Percentiles rank a stretch among this genome's conserved stretches.
These are phyloP conservation scores for Hura crepitans DNA, from an alignment of 441 rosid genomes.

Conservation along the genomic window DNA sequence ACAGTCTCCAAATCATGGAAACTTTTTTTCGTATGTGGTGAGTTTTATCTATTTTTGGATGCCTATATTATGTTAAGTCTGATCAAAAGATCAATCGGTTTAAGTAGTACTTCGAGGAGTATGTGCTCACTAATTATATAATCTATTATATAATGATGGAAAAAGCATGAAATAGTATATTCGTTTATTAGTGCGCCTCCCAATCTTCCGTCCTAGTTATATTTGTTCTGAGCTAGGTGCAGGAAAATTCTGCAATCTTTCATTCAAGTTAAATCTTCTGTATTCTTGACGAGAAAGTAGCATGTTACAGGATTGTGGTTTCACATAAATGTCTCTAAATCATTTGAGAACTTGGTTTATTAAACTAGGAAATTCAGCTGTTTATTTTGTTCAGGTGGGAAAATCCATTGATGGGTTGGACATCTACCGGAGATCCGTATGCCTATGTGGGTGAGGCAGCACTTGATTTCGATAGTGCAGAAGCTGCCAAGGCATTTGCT, in stretches of 20 bases:
- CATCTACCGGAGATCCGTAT: slow-evolving; percentile 90
- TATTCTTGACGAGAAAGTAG: background rate
- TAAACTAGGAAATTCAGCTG: background rate
- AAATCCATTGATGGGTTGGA: slow-evolving; percentile 98
- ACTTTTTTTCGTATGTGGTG: too few species aligned
- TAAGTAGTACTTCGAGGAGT: too few species aligned
- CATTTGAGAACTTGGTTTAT: background rate
- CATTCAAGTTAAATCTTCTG: background rate
- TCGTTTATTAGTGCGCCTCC: too few species aligned
- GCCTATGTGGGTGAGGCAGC: slow-evolving; percentile 88
- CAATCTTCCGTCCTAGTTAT: too few species aligned
- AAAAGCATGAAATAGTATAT: background rate
- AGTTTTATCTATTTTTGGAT: too few species aligned
- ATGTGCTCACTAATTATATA: background rate
- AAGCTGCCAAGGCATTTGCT: slow-evolving; percentile 77
- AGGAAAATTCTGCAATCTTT: background rate
- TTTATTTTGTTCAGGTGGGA: slow-evolving; percentile 61
- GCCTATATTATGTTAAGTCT: too few species aligned
- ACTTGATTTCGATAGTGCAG: slow-evolving; percentile 61
- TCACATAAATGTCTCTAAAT: background rate
- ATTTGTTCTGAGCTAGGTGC: background rate
- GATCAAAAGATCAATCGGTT: too few species aligned
- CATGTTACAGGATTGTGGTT: background rate
- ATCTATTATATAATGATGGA: background rate
- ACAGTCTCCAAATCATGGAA: too few species aligned